Conservation (phyloP, 768 basidiomycete species). For the Polyporus arcularius region DNA sequence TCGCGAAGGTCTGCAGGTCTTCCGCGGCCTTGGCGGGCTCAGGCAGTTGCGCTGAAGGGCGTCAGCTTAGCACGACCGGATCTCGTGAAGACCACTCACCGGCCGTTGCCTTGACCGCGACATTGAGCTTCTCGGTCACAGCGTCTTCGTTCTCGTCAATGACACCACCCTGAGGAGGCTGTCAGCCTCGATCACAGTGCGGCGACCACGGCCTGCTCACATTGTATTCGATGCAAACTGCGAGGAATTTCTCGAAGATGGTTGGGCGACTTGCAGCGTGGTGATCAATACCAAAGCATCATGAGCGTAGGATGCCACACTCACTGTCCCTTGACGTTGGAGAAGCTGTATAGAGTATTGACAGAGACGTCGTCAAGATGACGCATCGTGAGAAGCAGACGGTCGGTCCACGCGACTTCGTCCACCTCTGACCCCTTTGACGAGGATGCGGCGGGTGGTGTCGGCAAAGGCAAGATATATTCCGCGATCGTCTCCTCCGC, state of each 20-base stretch:
- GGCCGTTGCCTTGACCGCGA: conserved; percentile 57
- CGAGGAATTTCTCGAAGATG: conserved; percentile 67
- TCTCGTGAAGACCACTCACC: conserved; percentile 42
- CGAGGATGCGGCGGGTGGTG: conserved; percentile 40
- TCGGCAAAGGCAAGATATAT: conserved; percentile 82
- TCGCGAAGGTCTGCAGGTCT: conserved; percentile 83
- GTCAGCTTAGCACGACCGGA: background rate
- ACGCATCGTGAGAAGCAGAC: conserved; percentile 71
- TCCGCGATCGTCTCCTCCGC: conserved; percentile 71
- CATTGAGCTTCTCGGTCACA: conserved; percentile 55
- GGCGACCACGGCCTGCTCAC: conserved; percentile 47
- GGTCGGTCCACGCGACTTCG: conserved; percentile 84
- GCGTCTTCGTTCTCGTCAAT: conserved; percentile 82
- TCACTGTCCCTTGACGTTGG: conserved; percentile 64
- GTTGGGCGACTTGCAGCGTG: conserved; percentile 52
- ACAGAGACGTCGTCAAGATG: conserved; percentile 61
- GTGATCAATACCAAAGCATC: background rate
- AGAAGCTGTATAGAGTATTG: conserved; percentile 58
- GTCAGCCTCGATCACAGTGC: background rate
- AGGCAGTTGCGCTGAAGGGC: conserved; percentile 49
- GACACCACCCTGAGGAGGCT: conserved; percentile 70
- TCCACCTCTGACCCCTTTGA: conserved; percentile 60
- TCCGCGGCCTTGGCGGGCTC: conserved; percentile 76
- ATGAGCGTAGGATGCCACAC: conserved; percentile 27
- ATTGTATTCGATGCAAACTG: conserved; percentile 79